Conservation (phyloP, 495 filamentous ascomycete species). For the Amniculicola lignicola region DNA sequence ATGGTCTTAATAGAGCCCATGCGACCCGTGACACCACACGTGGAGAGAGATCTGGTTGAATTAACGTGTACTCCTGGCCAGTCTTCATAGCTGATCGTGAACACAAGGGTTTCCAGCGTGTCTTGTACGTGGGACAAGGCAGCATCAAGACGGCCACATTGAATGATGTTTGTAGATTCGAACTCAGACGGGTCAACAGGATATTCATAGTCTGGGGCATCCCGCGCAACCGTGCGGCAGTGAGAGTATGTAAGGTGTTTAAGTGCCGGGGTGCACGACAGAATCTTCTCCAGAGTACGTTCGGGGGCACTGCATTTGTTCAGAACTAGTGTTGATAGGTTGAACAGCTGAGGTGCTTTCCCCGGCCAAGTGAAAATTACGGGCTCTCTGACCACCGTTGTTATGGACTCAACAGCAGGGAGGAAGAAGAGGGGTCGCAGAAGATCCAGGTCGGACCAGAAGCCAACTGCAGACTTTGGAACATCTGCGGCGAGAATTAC, state of each 20-base stretch:
- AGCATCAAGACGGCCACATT: not conserved
- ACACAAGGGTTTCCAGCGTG: not conserved
- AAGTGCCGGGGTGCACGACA: not conserved
- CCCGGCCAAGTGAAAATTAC: not conserved
- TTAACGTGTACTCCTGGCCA: not conserved
- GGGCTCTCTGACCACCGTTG: not conserved
- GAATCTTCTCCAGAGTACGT: not conserved
- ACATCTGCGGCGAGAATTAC: not conserved
- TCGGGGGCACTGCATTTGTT: not conserved
- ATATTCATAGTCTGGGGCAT: not conserved
- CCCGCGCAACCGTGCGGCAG: not conserved
- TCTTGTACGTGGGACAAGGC: not conserved
- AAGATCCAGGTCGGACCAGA: not conserved
- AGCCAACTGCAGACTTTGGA: not conserved
- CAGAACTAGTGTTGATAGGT: not conserved
- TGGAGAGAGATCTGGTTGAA: not conserved
- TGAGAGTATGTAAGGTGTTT: not conserved
- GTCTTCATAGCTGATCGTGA: not conserved
- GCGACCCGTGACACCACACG: not conserved
- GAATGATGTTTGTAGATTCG: not conserved
- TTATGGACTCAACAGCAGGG: not conserved
- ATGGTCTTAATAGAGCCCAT: not conserved
- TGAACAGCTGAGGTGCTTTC: not conserved
- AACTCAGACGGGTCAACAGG: not conserved
- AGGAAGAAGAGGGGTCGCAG: not conserved